Conservation (phyloP, 495 filamentous ascomycete species). For the Trichoderma orchidacearum region DNA sequence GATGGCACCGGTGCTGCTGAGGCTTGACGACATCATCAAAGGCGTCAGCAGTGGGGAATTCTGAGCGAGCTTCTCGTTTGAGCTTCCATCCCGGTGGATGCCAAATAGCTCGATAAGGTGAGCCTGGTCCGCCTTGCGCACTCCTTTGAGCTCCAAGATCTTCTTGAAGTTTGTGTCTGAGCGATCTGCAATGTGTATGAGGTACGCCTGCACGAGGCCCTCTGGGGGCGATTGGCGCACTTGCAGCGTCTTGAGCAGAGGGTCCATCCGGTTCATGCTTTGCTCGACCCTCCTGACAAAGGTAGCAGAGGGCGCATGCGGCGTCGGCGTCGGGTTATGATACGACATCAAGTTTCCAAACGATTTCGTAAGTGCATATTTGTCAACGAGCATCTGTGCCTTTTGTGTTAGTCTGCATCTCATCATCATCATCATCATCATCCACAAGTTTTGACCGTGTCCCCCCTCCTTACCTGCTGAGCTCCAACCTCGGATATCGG, state of each 20-base stretch:
- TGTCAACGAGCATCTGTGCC: slow-evolving; percentile 92
- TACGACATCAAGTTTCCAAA: slow-evolving; percentile 54
- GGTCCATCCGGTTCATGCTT: slow-evolving; percentile 76
- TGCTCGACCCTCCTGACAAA: slow-evolving; percentile 83
- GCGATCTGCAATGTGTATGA: slow-evolving; percentile 82
- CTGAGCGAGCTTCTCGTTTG: slow-evolving; percentile 42
- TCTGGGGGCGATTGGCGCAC: slow-evolving; percentile 84
- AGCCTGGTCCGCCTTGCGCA: slow-evolving; percentile 68
- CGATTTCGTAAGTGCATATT: slow-evolving; percentile 78
- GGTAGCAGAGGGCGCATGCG: slow-evolving; percentile 33
- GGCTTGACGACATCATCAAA: slow-evolving; percentile 30
- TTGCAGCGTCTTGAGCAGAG: slow-evolving; percentile 90
- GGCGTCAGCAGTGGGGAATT: slow-evolving; percentile 49
- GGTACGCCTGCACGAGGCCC: slow-evolving; percentile 90
- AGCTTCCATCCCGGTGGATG: slow-evolving; percentile 55
- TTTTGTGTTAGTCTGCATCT: too few relatives aligned
- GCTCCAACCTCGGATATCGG: slow-evolving; percentile 88
- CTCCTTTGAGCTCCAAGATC: slow-evolving; percentile 85
- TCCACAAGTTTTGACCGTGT: slow-evolving; percentile 3
- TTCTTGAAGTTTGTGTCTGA: slow-evolving; percentile 93
- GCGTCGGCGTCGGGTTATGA: slow-evolving; percentile 21
- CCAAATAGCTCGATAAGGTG: slow-evolving; percentile 80
- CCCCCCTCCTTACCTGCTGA: slow-evolving; percentile 52
- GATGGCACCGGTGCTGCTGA: slow-evolving; percentile 23
- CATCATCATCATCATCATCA: not conserved